These are phyloP conservation scores for Brassica hybrid DNA, from an alignment of 441 rosid genomes.

Conservation along the genomic window DNA sequence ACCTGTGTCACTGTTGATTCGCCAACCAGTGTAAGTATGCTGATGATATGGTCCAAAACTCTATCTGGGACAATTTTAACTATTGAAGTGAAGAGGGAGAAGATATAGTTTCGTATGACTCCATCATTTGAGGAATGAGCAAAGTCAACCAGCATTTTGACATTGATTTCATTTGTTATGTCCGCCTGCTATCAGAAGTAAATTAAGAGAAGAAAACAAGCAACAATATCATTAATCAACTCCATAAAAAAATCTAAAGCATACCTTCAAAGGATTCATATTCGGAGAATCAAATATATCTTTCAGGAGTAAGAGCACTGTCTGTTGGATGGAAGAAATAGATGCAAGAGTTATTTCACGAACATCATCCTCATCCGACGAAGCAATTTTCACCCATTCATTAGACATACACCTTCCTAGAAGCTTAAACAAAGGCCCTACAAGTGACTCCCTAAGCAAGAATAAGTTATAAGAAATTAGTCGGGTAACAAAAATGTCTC, in stretches of 20 bases:
- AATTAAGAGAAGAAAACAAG: constrained; percentile 29
- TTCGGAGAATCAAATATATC: constrained; percentile 63
- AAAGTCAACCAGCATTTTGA: constrained; percentile 71
- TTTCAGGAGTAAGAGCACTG: constrained; percentile 71
- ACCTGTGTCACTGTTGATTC: constrained; percentile 93
- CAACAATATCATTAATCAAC: constrained; percentile 22
- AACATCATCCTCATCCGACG: constrained; percentile 44
- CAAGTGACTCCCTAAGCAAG: constrained; percentile 68
- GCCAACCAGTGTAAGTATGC: constrained; percentile 76
- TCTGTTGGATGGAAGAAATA: constrained; percentile 64
- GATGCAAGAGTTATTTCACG: constrained; percentile 39
- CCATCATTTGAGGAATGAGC: constrained; percentile 69
- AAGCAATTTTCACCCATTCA: constrained; percentile 51
- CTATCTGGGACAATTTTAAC: constrained; percentile 74
- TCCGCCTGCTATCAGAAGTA: constrained; percentile 62
- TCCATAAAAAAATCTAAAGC: constrained; percentile 12
- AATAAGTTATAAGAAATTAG: constrained; percentile 1
- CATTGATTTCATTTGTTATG: constrained; percentile 50
- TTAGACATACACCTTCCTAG: constrained; percentile 60
- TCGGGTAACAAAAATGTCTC: constrained; percentile 21
- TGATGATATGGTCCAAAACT: constrained; percentile 69
- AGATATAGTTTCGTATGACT: constrained; percentile 69
- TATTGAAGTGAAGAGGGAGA: constrained; percentile 68
- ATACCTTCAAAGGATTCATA: constrained; percentile 61
- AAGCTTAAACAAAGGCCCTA: constrained; percentile 85